These are phyloP conservation scores for Trichocladium uniseriatum DNA, from an alignment of 495 filamentous ascomycete genomes.

Conservation along the genomic window DNA sequence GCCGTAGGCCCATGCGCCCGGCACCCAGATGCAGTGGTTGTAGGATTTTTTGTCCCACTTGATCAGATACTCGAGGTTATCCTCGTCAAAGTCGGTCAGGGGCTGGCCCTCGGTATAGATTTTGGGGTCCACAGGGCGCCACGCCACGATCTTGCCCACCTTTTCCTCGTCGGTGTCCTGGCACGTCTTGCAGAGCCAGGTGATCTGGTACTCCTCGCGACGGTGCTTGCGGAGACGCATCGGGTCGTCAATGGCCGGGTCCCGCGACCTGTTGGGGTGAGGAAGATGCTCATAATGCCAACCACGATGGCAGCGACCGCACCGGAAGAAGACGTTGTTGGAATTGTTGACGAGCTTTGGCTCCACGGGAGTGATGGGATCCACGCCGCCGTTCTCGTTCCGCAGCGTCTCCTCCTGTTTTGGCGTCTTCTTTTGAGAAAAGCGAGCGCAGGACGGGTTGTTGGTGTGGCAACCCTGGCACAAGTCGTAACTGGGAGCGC, in stretches of 20 bases:
- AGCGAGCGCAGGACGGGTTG: slow-evolving; percentile 57
- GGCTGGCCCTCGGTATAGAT: slow-evolving; percentile 38
- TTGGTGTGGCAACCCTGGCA: slow-evolving; percentile 59
- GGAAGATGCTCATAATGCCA: slow-evolving; percentile 80
- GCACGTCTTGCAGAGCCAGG: slow-evolving; percentile 75
- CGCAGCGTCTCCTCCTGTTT: slow-evolving; percentile 76
- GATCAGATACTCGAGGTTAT: slow-evolving; percentile 79
- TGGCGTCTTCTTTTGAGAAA: slow-evolving; percentile 56
- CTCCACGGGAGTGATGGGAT: slow-evolving; percentile 60
- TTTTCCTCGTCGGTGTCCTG: slow-evolving; percentile 42
- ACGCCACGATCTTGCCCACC: slow-evolving; percentile 68
- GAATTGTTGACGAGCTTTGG: slow-evolving; percentile 59
- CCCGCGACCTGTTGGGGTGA: slow-evolving; percentile 25
- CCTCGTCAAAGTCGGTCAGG: slow-evolving; percentile 46
- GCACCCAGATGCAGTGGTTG: slow-evolving; percentile 71
- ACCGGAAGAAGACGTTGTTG: slow-evolving; percentile 74
- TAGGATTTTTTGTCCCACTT: slow-evolving; percentile 80
- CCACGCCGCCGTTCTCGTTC: slow-evolving; percentile 63
- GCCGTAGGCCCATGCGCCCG: slow-evolving; percentile 85
- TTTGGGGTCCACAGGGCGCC: slow-evolving; percentile 58
- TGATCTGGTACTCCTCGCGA: slow-evolving; percentile 48
- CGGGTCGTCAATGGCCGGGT: slow-evolving; percentile 32
- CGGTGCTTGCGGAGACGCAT: slow-evolving; percentile 30
- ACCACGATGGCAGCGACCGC: slow-evolving; percentile 61
- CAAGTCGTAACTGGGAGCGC: slow-evolving; percentile 55